These are phyloP conservation scores for Sporodiniella umbellata DNA, from an alignment of 371 early-diverging fungal species.

Conservation along the genomic window DNA sequence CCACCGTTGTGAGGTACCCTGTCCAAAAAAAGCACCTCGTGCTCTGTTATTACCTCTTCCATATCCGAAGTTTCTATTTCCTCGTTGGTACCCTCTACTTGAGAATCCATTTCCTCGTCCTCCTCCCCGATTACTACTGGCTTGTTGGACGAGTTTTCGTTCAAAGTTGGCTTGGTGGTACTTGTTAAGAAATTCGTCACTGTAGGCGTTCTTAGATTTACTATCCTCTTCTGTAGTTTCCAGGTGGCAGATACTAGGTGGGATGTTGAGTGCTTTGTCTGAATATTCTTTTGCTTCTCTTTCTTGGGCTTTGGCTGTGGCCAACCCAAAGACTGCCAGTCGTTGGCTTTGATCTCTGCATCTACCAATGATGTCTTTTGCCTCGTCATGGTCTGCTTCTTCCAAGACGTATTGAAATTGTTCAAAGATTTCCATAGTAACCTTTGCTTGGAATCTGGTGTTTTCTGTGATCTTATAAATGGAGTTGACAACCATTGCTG, in stretches of 20 bases:
- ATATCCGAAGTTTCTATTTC: neutral
- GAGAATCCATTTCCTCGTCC: neutral
- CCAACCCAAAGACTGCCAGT: slow-evolving; percentile 2
- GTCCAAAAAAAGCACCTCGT: slow-evolving; percentile 7
- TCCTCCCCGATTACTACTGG: neutral
- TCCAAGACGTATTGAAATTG: neutral
- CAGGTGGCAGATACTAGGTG: slow-evolving; percentile 1
- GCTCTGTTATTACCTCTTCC: slow-evolving; percentile 3
- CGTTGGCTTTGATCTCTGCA: neutral
- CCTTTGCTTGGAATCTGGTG: slow-evolving; percentile 3
- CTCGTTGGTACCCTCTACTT: neutral
- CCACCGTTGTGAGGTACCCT: neutral
- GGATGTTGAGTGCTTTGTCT: slow-evolving; percentile 7
- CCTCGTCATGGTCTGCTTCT: neutral
- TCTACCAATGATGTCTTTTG: neutral
- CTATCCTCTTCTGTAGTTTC: neutral
- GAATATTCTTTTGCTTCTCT: neutral
- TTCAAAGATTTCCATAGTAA: slow-evolving; percentile 6
- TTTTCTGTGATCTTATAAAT: slow-evolving; percentile 3
- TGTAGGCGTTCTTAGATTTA: slow-evolving; percentile 1
- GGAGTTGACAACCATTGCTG: neutral
- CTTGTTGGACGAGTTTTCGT: neutral
- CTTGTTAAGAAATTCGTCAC: neutral
- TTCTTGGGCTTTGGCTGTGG: slow-evolving; percentile 1
- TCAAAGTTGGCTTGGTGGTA: slow-evolving; percentile 5